Conservation (phyloP, 306 rosid species). For the Pterocarpus santalinus region DNA sequence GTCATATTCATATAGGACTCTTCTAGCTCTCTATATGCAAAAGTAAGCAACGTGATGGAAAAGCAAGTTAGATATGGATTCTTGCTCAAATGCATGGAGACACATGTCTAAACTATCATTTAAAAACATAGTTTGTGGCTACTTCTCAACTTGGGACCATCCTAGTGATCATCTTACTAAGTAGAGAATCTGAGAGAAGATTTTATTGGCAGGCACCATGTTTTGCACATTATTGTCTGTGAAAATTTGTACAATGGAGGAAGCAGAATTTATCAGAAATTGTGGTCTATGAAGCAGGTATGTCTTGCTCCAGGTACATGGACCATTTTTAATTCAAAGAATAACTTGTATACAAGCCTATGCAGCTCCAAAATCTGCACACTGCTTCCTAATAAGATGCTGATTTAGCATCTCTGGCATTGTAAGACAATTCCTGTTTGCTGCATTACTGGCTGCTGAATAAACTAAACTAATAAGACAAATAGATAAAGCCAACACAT, state of each 20-base stretch:
- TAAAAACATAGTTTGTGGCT: no score
- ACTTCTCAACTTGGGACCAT: no score
- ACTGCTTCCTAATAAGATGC: not conserved
- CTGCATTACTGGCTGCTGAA: conserved; percentile 1
- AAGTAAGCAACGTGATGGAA: conserved; percentile 10
- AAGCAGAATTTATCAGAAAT: conserved; percentile 16
- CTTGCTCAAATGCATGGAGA: not conserved
- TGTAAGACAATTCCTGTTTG: not conserved
- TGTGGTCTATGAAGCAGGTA: conserved; percentile 8
- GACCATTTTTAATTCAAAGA: conserved; percentile 13
- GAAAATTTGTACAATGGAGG: not conserved
- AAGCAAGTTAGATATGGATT: not conserved
- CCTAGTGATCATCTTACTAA: not conserved
- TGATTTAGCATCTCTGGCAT: not conserved
- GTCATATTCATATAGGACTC: conserved; percentile 3
- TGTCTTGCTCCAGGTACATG: conserved; percentile 23
- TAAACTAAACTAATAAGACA: not conserved
- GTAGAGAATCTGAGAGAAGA: conserved; percentile 12
- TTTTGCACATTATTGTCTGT: not conserved
- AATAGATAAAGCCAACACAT: not conserved
- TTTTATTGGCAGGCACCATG: conserved; percentile 26
- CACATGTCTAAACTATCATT: no score
- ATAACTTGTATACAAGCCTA: not conserved
- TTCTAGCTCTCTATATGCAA: conserved; percentile 19
- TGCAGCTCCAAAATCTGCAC: conserved; percentile 9